phyloP scores from a whole-genome alignment of 139 green algal genomes.

The Desmodesmus armatus region DNA sequence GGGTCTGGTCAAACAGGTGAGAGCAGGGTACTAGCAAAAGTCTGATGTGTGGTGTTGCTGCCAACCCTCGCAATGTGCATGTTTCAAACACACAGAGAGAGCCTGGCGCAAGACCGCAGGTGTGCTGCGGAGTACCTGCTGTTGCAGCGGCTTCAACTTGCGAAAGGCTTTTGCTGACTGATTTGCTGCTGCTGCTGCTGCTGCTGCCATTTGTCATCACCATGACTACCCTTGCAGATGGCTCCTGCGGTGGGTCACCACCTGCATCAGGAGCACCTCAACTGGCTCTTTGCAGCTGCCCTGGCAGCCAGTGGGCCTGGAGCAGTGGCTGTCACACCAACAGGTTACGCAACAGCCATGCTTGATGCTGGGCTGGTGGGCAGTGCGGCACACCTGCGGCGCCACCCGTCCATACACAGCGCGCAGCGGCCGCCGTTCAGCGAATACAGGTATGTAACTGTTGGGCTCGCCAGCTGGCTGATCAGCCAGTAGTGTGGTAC shows the following conservation, averaged over 20 bases:
- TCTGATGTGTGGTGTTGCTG: no score
- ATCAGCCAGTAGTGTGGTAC: no score
- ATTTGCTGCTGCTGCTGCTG: no score
- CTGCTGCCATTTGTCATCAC: no score
- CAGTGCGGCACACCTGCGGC: conserved; percentile 22
- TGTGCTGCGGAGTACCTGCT: no score
- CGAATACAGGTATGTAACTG: conserved; percentile 26
- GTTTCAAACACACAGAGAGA: no score
- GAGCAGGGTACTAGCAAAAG: background rate
- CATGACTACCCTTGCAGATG: no score
- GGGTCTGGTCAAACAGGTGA: conserved; percentile 26
- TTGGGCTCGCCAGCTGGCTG: no score
- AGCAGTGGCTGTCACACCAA: background rate
- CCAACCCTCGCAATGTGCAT: no score
- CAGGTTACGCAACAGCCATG: conserved; percentile 6
- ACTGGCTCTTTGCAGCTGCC: background rate
- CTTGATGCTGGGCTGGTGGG: conserved; percentile 40
- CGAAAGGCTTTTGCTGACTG: no score
- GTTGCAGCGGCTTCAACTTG: background rate
- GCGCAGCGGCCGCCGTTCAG: conserved; percentile 4
- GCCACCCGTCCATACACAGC: conserved; percentile 33
- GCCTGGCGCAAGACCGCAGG: no score
- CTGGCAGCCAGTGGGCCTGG: conserved; percentile 22
- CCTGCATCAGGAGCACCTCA: background rate
- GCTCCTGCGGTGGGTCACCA: no score